Evolutionary conservation across 768 basidiomycete genomes (phyloP), one percentile per base, ranked within the genome.

Genomic region (Sistotremastrum suecicum): DNA sequence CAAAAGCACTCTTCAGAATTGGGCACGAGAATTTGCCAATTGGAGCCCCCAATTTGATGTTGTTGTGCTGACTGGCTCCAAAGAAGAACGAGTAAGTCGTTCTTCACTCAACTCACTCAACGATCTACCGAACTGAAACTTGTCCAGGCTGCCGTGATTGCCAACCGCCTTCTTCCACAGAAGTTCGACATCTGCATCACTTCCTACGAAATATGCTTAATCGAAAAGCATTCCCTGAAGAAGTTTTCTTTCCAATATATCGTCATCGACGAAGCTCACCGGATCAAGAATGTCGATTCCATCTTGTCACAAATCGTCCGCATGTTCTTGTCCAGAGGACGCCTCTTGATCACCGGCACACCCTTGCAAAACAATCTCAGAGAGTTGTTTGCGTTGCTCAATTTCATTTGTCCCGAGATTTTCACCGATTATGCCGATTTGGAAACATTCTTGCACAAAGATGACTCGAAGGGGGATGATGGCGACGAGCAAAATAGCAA

Each of bases 261-360:
- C 62, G 77, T 85, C 52, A 98, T 99, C 56, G 94, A 99, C 64
- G 94, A 99, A 65, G 94, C 94, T 1, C 94, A 99, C 58, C 83
- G 95, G 28, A 99, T 99, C 74, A 98, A 98, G 69, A 98, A 98
- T 60, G 91, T 94, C 53, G 89, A 97, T 60, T 94, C 89, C 8
- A 83, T 98, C 55, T 74, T 99, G 10, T 81, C 82, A 10, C 89
- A 95, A 63, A 97, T 99, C 56, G 89, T 98, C 41, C 77, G 94
- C 42, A 69, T 83, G 3, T 98, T 97, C 64, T 74, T 76, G 55
- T 86, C 84, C 38, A 76, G 92, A 32, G 92, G 90, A 0, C 71
- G 95, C 37, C 65, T 99, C 46, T 72, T 99, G 44, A 98, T 99
- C 54, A 99, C 94, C 2, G 95, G 92, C 11, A 99, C 94, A 4